These are phyloP conservation scores for barley (Hordeum vulgare) DNA, from an alignment of 176 grass and related monocot species.

Conservation along the genomic window MorexV3_pseudomolecules_assembly NC_058522.1:572711197-572711696, in stretches of 20 bases:
- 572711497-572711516: neutral
- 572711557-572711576: neutral
- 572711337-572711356: neutral
- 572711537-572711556: neutral
- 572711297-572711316: neutral
- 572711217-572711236: constrained; percentile 1
- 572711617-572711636: neutral
- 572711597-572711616: neutral
- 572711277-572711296: neutral
- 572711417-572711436: too few relatives aligned
- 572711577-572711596: neutral
- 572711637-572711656: neutral
- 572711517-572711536: neutral
- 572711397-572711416: neutral
- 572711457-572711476: neutral
- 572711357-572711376: neutral
- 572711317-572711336: neutral
- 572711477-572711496: neutral
- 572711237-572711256: neutral
- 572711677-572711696: neutral
- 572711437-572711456: neutral
- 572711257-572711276: neutral
- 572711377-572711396: neutral
- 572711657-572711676: neutral
- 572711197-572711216: constrained; percentile 14